These are phyloP conservation scores for Ceratocystis cacaofunesta DNA, from an alignment of 2,329 filamentous ascomycete genomes.

Conservation along the genomic window DNA sequence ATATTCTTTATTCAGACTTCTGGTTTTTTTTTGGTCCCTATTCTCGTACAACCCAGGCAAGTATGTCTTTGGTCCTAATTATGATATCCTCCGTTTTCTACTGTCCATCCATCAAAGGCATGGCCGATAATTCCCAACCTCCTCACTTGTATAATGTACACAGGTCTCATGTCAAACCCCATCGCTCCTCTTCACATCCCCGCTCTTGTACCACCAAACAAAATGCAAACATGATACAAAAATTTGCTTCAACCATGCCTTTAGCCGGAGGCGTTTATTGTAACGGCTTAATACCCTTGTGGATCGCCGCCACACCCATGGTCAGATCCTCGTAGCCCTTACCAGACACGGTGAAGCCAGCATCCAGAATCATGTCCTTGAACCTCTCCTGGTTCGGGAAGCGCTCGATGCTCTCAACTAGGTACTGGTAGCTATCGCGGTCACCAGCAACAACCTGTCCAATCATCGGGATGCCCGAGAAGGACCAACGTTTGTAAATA, in stretches of 20 bases:
- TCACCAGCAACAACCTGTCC: conserved; percentile 91
- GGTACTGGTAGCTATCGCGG: conserved; percentile 90
- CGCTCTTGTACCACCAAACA: neutral
- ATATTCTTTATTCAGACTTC: neutral
- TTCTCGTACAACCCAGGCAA: neutral
- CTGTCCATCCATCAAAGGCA: neutral
- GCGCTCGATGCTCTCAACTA: conserved; percentile 91
- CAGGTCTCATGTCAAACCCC: neutral
- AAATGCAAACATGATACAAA: neutral
- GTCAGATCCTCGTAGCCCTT: conserved; percentile 81
- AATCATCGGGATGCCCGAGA: conserved; percentile 83
- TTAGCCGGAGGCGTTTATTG: neutral
- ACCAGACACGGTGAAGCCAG: conserved; percentile 73
- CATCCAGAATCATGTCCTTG: conserved; percentile 63
- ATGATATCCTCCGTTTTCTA: neutral
- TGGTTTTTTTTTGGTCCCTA: neutral
- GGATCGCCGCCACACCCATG: conserved; percentile 84
- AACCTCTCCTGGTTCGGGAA: conserved; percentile 83
- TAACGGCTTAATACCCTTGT: conserved; percentile 79
- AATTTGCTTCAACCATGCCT: neutral
- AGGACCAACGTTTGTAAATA: conserved; percentile 91
- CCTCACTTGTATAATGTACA: neutral
- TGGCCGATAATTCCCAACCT: neutral
- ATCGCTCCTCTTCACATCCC: neutral
- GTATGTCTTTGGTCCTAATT: neutral